Conservation (phyloP, 1,139 yeast genomes). For the Pneumocystis oryctolagi region DNA sequence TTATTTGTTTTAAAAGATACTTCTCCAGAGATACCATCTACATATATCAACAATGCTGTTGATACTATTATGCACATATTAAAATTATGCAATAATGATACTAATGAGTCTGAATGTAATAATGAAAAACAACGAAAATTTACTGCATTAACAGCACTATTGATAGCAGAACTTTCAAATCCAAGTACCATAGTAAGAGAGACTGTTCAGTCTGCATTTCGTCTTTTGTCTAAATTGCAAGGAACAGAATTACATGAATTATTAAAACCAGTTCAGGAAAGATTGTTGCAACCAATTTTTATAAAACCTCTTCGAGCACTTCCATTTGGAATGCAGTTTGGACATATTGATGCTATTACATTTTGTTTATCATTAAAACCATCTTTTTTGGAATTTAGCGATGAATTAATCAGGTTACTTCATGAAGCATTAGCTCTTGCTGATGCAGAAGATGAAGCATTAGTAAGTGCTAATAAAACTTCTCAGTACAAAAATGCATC, state of each 20-base stretch:
- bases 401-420: constrained; percentile 67
- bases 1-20: constrained; percentile 85
- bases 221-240: constrained; percentile 54
- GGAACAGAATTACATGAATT: constrained; percentile 55
- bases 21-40: constrained; percentile 73
- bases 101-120: constrained; percentile 36
- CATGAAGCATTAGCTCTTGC: constrained; percentile 87
- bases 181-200: constrained; percentile 70
- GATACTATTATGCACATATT: constrained; percentile 49
- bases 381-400: constrained; percentile 72
- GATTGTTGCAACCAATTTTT: constrained; percentile 80
- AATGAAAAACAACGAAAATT: neutral
- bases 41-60: constrained; percentile 58
- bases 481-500: constrained; percentile 79
- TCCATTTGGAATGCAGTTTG: constrained; percentile 97
- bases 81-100: constrained; percentile 46
- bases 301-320: constrained; percentile 92
- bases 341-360: constrained; percentile 90
- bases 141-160: constrained; percentile 39
- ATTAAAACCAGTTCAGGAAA: constrained; percentile 67
- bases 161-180: constrained; percentile 84
- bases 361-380: constrained; percentile 72
- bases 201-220: constrained; percentile 61
- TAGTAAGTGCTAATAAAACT: constrained; percentile 73
- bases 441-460: constrained; percentile 93